Base-by-base conservation (phyloP, 2,329 filamentous ascomycete species). In the Ophiostoma sp. region DNA sequence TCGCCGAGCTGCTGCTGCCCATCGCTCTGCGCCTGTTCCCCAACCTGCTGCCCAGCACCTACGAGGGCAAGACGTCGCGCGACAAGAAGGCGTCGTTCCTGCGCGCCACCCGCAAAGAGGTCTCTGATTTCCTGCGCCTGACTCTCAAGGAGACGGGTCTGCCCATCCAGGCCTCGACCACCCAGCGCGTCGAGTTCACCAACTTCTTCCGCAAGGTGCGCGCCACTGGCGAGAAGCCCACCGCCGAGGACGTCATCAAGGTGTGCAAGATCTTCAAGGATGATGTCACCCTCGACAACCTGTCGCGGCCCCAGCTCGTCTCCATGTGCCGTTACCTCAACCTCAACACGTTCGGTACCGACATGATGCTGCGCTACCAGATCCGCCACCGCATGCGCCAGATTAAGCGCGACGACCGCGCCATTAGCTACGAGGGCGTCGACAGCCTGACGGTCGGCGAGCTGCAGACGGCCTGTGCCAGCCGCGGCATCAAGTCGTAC, bases 251-350 rank as follows among this genome's bases (percentile, higher is more conserved):
- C 80, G 94, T 99, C 76, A 97, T 99, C 86, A 97, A 96, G 84
- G 95, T 99, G 76, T 98, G 96, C 90, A 97, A 98, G 87, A 92
- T 97, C 76, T 99, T 99, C 89, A 97, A 96, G 82, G 96, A 99
- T 81, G 96, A 99, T 82, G 82, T 99, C 79, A 99, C 96, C 0
- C 87, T 99, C 42, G 96, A 99, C 89, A 99, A 99, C 84, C 85
- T 99, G 77, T 98, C 95, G 22, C 89, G 96, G 76, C 96, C 96
- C 19, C 96, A 99, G 83, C 87, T 99, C 70, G 95, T 99, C 39
- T 97, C 93, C 72, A 99, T 98, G 88, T 98, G 96, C 87, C 92
- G 93, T 75, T 99, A 99, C 86, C 95, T 99, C 91, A 98, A 97
- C 83, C 89, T 99, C 73, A 96, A 95, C 85, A 95, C 94, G 0